Percentiles rank a stretch among this genome's conserved stretches.
These are phyloP conservation scores for Ascocoryne sarcoides DNA, from an alignment of 2,329 filamentous ascomycete species.

Conservation along the genomic window DNA sequence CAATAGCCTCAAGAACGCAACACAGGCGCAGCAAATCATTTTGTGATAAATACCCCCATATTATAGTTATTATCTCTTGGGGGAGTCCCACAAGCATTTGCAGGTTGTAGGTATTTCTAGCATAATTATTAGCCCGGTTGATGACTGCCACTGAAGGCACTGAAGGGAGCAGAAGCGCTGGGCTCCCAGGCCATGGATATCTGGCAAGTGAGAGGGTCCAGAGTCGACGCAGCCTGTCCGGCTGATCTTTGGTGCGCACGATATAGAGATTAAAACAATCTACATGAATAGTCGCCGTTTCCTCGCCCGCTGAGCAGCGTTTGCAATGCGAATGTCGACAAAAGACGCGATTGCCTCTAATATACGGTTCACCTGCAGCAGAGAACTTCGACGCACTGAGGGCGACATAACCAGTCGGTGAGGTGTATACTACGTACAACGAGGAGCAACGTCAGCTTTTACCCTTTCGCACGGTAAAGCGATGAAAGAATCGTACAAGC, in stretches of 20 bases:
- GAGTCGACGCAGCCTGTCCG: constrained; percentile 4
- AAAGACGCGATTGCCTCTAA: constrained; percentile 8
- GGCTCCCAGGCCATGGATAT: constrained; percentile 4
- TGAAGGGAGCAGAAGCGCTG: constrained; percentile 4
- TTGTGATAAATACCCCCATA: constrained; percentile 5
- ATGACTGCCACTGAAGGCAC: constrained; percentile 4
- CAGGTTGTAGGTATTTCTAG: constrained; percentile 3
- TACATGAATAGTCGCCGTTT: constrained; percentile 8
- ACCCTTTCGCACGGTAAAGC: constrained; percentile 1
- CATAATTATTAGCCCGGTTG: constrained; percentile 4
- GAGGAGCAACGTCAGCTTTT: constrained; percentile 6
- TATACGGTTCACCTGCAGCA: constrained; percentile 6
- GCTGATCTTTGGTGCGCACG: constrained; percentile 3
- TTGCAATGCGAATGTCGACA: constrained; percentile 8
- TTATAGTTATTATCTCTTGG: constrained; percentile 4
- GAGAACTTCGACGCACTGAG: constrained; percentile 8
- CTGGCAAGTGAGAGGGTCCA: constrained; percentile 5
- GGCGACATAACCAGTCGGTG: constrained; percentile 7
- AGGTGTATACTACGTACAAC: constrained; percentile 5
- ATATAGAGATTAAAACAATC: constrained; percentile 7
- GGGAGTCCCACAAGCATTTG: constrained; percentile 2
- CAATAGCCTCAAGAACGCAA: constrained; percentile 4
- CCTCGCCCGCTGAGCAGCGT: constrained; percentile 5
- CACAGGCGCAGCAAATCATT: constrained; percentile 5
- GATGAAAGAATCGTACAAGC: constrained; percentile 5